Evolutionary conservation across 768 basidiomycete genomes (phyloP), one percentile per base, ranked within the genome.

Genomic region (Pleurotus salmoneostramineus): DNA sequence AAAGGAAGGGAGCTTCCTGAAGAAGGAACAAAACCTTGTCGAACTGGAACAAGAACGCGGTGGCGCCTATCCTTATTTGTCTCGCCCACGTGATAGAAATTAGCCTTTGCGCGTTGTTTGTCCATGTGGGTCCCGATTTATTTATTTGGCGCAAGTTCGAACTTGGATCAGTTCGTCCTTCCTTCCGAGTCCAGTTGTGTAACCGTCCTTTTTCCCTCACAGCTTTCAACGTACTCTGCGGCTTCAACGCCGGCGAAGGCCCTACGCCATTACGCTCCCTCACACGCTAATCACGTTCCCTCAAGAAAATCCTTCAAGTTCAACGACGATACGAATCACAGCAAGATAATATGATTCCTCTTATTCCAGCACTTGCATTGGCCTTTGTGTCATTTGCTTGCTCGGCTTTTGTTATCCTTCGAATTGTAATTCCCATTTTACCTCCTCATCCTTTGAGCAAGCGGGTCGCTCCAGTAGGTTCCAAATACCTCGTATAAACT

Each of bases 341-440:
- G 62, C 62, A 50, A 62, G 62, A 37, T 64, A 74, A 63, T 51
- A 89, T 89, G 87, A 76, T 89, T 64, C 83, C 88, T 55, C 81
- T 90, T 68, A 71, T 85, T 69, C 83, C 83, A 43, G 77, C 86
- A 55, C 74, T 91, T 65, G 78, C 78, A 48, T 81, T 91, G 65
- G 82, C 83, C 71, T 79, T 91, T 67, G 58, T 88, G 64, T 90
- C 89, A 56, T 88, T 91, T 74, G 68, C 84, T 66, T 80, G 80
- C 67, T 90, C 89, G 47, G 85, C 79, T 66, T 90, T 89, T 66
- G 80, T 89, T 65, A 82, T 91, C 72, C 82, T 90, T 66, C 85
- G 86, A 68, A 86, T 89, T 68, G 68, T 90, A 65, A 77, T 89
- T 67, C 87, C 89, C 59, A 84, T 90, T 68, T 69, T 91, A 57